phyloP scores from a whole-genome alignment of 805 yeast species.

The Metschnikowia continentalis region DNA sequence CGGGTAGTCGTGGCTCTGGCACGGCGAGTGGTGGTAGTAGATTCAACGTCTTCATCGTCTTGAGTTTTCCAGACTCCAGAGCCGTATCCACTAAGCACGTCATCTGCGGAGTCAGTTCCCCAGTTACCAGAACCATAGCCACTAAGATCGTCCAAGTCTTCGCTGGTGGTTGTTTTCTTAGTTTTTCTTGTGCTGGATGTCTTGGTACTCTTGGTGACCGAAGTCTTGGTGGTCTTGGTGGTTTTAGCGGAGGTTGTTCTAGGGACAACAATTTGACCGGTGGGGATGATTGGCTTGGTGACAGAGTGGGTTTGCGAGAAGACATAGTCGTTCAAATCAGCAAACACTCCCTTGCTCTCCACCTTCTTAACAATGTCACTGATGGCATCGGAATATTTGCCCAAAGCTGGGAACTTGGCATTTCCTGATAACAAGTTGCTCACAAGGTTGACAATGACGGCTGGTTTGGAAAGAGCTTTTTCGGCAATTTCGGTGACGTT shows the following conservation, averaged over 20 bases:
- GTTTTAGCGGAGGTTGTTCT: conserved; percentile 5
- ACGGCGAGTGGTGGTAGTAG: background rate
- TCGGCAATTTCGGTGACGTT: conserved; percentile 27
- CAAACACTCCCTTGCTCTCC: conserved; percentile 35
- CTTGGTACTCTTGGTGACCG: background rate
- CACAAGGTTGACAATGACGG: conserved; percentile 18
- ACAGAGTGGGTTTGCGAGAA: conserved; percentile 24
- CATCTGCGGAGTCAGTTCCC: background rate
- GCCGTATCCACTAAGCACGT: conserved; percentile 1
- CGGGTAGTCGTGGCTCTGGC: background rate
- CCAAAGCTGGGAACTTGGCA: conserved; percentile 14
- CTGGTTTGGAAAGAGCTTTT: conserved; percentile 24
- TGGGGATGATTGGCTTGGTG: conserved; percentile 15
- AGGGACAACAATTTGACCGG: conserved; percentile 16
- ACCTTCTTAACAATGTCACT: conserved; percentile 28
- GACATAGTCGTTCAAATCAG: conserved; percentile 32
- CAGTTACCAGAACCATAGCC: background rate
- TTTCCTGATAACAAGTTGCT: conserved; percentile 23
- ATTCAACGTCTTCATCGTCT: background rate
- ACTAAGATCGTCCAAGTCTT: background rate
- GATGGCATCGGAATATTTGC: conserved; percentile 30
- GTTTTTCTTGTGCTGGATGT: background rate
- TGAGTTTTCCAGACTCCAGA: conserved; percentile 2
- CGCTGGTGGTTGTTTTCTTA: background rate
- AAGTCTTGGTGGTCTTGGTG: background rate